Conservation (phyloP, 176 grass and related monocot genomes). For the Musa schizocarpa region DNA sequence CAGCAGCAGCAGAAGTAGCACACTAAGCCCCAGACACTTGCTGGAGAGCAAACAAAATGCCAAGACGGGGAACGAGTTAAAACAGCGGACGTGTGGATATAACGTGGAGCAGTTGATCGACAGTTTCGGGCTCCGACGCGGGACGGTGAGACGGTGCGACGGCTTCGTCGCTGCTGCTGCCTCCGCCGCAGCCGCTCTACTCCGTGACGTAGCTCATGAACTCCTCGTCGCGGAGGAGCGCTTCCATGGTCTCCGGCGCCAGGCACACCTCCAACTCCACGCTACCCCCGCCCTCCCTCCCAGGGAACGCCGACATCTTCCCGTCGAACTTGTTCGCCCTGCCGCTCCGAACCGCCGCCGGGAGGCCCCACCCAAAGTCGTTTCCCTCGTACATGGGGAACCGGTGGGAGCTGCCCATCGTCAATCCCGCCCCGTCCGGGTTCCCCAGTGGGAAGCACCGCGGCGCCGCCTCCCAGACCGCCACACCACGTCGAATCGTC, state of each 20-base stretch:
- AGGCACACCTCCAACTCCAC: slow-evolving; percentile 94
- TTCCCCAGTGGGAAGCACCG: slow-evolving; percentile 91
- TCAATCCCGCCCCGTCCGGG: slow-evolving; percentile 80
- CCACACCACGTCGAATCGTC: slow-evolving; percentile 32
- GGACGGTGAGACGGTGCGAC: too few relatives aligned
- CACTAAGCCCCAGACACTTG: too few relatives aligned
- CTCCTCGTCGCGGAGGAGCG: slow-evolving; percentile 71
- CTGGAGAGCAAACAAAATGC: too few relatives aligned
- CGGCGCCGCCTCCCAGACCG: slow-evolving; percentile 71
- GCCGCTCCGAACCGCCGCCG: slow-evolving; percentile 73
- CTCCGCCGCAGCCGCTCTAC: background rate
- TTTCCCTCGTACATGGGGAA: slow-evolving; percentile 95
- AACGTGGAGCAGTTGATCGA: too few relatives aligned
- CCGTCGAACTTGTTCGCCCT: slow-evolving; percentile 93
- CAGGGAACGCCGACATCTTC: slow-evolving; percentile 92
- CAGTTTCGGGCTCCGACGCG: too few relatives aligned
- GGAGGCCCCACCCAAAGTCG: slow-evolving; percentile 83
- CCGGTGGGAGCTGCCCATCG: slow-evolving; percentile 91
- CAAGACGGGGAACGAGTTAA: too few relatives aligned
- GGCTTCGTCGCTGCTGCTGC: too few relatives aligned
- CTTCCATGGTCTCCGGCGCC: slow-evolving; percentile 73
- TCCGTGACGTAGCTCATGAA: slow-evolving; percentile 85
- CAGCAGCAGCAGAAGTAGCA: too few relatives aligned
- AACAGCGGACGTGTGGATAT: too few relatives aligned
- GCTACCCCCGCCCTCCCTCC: slow-evolving; percentile 51